Evolutionary conservation across 2,329 filamentous ascomycete genomes (phyloP).

Genomic region (Cadophora gregata): DNA sequence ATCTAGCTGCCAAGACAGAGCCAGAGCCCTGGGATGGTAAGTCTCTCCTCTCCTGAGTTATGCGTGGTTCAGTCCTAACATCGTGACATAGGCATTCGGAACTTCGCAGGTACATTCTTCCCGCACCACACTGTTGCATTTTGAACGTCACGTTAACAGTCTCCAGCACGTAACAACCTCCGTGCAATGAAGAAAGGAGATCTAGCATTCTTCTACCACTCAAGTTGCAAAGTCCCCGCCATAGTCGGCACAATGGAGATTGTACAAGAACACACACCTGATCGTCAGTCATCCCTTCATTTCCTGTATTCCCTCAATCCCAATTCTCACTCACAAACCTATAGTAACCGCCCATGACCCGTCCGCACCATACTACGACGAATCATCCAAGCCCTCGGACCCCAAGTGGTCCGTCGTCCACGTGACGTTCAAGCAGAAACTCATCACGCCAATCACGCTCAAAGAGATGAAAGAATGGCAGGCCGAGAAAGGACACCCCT

Average conservation of each 20-base stretch:
- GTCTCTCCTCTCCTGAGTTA: slow-evolving; percentile 43
- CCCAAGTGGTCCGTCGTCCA: slow-evolving; percentile 90
- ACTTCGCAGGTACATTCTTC: slow-evolving; percentile 51
- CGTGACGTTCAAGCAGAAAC: slow-evolving; percentile 85
- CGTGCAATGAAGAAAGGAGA: slow-evolving; percentile 90
- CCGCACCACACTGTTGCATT: not conserved
- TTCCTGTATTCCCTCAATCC: slow-evolving; percentile 20
- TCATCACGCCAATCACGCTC: slow-evolving; percentile 72
- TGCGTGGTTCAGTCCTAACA: slow-evolving; percentile 4
- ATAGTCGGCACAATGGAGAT: slow-evolving; percentile 91
- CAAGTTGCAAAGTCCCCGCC: slow-evolving; percentile 86
- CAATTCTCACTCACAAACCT: slow-evolving; percentile 7
- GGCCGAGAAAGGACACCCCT: slow-evolving; percentile 55
- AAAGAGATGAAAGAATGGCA: slow-evolving; percentile 72
- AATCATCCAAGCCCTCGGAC: slow-evolving; percentile 70
- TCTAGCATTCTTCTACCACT: slow-evolving; percentile 96
- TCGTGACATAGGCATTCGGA: slow-evolving; percentile 51
- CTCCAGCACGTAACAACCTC: slow-evolving; percentile 81
- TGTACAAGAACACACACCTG: slow-evolving; percentile 80
- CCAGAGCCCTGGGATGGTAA: slow-evolving; percentile 93
- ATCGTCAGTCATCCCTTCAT: slow-evolving; percentile 58
- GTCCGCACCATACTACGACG: slow-evolving; percentile 81
- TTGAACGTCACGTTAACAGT: not conserved
- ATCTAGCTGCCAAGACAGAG: slow-evolving; percentile 71
- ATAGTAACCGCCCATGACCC: slow-evolving; percentile 67